These are phyloP conservation scores for Silene conica DNA, from an alignment of 148 eudicot species.

Conservation along the genomic window DNA sequence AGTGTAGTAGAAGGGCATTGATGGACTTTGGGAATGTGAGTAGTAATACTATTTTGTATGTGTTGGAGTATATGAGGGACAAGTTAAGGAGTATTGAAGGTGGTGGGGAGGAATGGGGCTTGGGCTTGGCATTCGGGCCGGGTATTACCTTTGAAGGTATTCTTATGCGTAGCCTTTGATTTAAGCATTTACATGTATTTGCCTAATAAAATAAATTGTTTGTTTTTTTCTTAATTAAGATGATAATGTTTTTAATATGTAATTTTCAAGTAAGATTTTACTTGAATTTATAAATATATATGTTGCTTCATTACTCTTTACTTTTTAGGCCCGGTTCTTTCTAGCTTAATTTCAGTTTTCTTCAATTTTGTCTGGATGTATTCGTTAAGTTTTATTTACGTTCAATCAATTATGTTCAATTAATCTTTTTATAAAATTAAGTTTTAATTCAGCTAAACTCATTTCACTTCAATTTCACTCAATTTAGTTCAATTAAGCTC, in stretches of 20 bases:
- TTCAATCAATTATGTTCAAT: too few species aligned
- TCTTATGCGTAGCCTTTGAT: conserved; percentile 59
- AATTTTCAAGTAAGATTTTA: neutral
- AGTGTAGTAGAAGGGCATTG: conserved; percentile 64
- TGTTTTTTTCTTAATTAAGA: neutral
- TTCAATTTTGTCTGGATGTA: too few species aligned
- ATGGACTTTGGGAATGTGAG: conserved; percentile 83
- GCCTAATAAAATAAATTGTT: conserved; percentile 6
- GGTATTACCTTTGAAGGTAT: conserved; percentile 83
- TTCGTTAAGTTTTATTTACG: too few species aligned
- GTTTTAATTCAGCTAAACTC: too few species aligned
- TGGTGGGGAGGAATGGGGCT: conserved; percentile 67
- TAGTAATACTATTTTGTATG: conserved; percentile 71
- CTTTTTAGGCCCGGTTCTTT: too few species aligned
- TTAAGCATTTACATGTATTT: neutral
- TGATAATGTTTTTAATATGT: neutral
- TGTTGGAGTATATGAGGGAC: conserved; percentile 67
- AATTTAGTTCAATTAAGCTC: too few species aligned
- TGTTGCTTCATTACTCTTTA: too few species aligned
- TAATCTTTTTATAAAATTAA: too few species aligned
- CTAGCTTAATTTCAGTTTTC: too few species aligned
- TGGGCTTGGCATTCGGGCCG: conserved; percentile 79
- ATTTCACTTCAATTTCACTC: too few species aligned
- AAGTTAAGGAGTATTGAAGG: conserved; percentile 33
- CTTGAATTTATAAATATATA: too few species aligned